phyloP scores from a whole-genome alignment of 1,284 basidiomycete genomes.

The Marasmius sp. region DNA sequence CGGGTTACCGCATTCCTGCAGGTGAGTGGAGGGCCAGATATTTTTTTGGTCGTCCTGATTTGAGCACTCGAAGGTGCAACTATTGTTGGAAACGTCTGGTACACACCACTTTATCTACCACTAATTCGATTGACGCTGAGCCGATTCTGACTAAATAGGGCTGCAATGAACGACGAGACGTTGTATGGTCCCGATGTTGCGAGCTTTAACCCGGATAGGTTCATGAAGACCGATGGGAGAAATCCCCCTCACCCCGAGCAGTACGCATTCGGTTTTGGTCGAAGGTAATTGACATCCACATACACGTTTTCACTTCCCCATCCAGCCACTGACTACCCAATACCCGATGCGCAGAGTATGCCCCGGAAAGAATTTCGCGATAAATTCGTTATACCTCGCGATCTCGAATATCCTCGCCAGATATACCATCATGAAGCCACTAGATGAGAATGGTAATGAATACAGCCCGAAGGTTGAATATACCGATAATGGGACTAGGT shows the following conservation, averaged over 20 bases:
- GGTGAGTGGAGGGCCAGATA: neutral
- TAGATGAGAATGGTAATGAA: neutral
- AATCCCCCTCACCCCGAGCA: neutral
- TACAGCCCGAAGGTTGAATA: neutral
- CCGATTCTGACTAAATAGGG: neutral
- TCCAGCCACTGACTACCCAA: too few relatives aligned
- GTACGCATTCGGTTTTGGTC: neutral
- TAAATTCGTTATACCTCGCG: neutral
- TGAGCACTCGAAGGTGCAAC: neutral
- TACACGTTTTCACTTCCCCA: too few relatives aligned
- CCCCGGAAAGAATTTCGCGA: neutral
- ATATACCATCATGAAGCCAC: neutral
- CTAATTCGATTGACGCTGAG: neutral
- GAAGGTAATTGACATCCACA: neutral
- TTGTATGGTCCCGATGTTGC: neutral
- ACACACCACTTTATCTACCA: neutral
- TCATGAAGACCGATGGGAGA: neutral
- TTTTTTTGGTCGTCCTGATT: neutral
- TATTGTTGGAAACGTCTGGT: neutral
- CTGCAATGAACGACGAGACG: neutral
- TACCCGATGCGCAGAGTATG: neutral
- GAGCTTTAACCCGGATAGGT: neutral
- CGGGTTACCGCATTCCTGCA: neutral
- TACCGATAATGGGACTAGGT: neutral
- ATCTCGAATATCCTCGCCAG: neutral